These are phyloP conservation scores for Cerrena zonata DNA, from an alignment of 1,284 basidiomycete genomes.

Conservation along the genomic window DNA sequence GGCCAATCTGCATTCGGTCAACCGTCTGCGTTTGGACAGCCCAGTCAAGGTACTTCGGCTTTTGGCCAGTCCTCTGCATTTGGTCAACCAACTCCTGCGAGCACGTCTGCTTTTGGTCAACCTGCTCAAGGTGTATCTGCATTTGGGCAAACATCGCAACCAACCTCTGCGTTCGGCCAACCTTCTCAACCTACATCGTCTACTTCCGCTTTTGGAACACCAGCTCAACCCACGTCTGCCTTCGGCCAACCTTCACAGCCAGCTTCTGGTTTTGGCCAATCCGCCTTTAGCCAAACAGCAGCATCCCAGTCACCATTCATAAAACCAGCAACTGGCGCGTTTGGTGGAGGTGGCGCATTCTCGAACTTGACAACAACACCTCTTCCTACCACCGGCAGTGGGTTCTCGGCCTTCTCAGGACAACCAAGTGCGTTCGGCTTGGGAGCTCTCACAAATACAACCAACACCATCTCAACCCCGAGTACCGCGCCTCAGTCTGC, in stretches of 20 bases:
- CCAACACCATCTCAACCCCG: conserved; percentile 5
- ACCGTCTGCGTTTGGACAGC: conserved; percentile 20
- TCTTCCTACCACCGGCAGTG: conserved; percentile 21
- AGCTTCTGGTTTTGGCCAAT: conserved; percentile 27
- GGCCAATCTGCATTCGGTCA: conserved; percentile 30
- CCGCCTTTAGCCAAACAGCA: conserved; percentile 27
- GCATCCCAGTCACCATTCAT: conserved; percentile 27
- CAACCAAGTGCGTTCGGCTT: conserved; percentile 30
- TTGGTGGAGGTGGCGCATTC: conserved; percentile 26
- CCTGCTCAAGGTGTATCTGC: conserved; percentile 19
- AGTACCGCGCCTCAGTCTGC: conserved; percentile 16
- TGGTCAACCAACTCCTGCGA: conserved; percentile 18
- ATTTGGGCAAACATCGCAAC: conserved; percentile 28
- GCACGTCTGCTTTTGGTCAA: conserved; percentile 25
- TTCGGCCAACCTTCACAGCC: conserved; percentile 27
- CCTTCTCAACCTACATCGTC: conserved; percentile 11
- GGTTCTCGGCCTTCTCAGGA: conserved; percentile 31
- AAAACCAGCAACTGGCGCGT: conserved; percentile 31
- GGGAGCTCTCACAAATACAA: conserved; percentile 18
- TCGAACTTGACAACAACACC: conserved; percentile 9
- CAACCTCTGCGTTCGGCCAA: conserved; percentile 31
- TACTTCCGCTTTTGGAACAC: conserved; percentile 22
- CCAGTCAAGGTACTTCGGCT: conserved; percentile 20
- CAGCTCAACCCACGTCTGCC: conserved; percentile 19
- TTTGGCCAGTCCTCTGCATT: conserved; percentile 27